Conservation (phyloP, 2,329 filamentous ascomycete species). For the Penicillium sp. region DNA sequence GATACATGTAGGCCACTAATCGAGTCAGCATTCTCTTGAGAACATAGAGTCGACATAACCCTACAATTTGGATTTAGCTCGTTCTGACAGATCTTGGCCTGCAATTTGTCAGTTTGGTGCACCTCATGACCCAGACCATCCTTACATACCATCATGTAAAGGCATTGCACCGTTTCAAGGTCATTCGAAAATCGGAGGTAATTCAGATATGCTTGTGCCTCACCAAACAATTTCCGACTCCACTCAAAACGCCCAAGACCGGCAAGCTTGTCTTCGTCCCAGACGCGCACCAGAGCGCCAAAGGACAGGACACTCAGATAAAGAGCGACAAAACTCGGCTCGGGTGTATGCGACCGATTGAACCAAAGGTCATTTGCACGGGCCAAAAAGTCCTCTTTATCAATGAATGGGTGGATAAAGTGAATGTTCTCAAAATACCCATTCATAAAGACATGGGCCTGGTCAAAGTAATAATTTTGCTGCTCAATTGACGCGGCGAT, state of each 20-base stretch:
- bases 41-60: too few species aligned
- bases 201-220: slow-evolving; percentile 44
- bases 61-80: slow-evolving; percentile 52
- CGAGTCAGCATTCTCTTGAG: slow-evolving; percentile 2
- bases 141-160: slow-evolving; percentile 47
- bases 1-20: slow-evolving; percentile 51
- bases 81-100: slow-evolving; percentile 55
- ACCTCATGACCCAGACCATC: too few species aligned
- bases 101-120: slow-evolving; percentile 1
- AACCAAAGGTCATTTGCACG: slow-evolving; percentile 51
- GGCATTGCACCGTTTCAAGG: slow-evolving; percentile 52
- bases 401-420: slow-evolving; percentile 52
- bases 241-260: slow-evolving; percentile 50
- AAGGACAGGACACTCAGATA: slow-evolving; percentile 53
- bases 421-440: slow-evolving; percentile 54
- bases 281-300: slow-evolving; percentile 49
- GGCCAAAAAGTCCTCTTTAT: slow-evolving; percentile 48
- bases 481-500: slow-evolving; percentile 23
- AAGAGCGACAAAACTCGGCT: slow-evolving; percentile 49
- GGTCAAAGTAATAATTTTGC: slow-evolving; percentile 46
- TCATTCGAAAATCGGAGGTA: slow-evolving; percentile 49
- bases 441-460: slow-evolving; percentile 50
- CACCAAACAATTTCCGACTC: slow-evolving; percentile 51
- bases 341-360: slow-evolving; percentile 30
- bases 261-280: slow-evolving; percentile 48